These are phyloP conservation scores for Odonthalia washingtoniensis DNA, from an alignment of 31 red algal genomes.

Conservation along the genomic window DNA sequence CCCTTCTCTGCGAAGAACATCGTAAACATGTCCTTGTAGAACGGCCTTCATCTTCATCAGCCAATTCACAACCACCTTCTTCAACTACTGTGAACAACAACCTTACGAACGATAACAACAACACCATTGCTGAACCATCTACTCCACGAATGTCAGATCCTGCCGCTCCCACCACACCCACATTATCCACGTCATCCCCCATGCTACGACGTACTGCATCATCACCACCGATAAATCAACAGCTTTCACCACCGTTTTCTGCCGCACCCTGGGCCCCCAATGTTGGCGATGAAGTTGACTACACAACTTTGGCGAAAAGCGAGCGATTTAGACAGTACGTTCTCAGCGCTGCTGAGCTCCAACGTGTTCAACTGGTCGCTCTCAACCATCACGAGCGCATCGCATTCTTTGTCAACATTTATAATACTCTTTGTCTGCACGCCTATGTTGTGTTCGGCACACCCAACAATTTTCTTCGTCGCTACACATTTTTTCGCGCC, in stretches of 20 bases:
- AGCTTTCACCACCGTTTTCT: constrained; percentile 9
- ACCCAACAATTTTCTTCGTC: constrained; percentile 76
- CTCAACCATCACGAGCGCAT: constrained; percentile 83
- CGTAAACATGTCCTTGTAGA: constrained; percentile 71
- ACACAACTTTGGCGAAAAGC: constrained; percentile 70
- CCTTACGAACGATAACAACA: too few species aligned
- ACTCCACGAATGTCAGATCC: constrained; percentile 32
- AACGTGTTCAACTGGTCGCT: constrained; percentile 81
- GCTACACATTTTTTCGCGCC: constrained; percentile 86
- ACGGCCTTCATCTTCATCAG: constrained; percentile 1
- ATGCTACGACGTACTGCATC: not conserved
- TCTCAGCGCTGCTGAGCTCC: constrained; percentile 86
- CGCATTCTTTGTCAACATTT: constrained; percentile 95
- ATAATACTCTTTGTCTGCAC: constrained; percentile 96
- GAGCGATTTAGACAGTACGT: constrained; percentile 85
- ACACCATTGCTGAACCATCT: not conserved
- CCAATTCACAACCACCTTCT: not conserved
- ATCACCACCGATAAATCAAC: constrained; percentile 8
- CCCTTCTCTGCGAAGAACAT: constrained; percentile 88
- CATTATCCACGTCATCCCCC: constrained; percentile 22
- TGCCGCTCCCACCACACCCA: not conserved
- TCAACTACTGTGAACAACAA: not conserved
- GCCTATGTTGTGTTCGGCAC: constrained; percentile 83
- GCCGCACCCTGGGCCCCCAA: not conserved
- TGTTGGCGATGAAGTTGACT: constrained; percentile 83